Evolutionary conservation across 345 rosid species (phyloP), one percentile per base, ranked within the genome.

Genomic region (Pelargonium nanum): DNA sequence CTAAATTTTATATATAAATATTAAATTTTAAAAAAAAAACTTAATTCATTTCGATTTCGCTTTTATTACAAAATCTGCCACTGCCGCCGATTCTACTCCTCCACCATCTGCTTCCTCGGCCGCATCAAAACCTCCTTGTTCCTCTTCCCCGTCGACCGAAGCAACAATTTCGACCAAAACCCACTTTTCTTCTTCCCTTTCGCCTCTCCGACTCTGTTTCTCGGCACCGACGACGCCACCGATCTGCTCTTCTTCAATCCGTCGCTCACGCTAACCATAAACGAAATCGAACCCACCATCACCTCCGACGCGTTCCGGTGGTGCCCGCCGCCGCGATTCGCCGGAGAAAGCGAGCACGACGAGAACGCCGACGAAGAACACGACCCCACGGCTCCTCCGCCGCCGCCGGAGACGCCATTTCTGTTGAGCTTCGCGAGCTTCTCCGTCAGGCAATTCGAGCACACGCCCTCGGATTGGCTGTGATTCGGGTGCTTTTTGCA

Each of bases 241-340:
- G 97, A 91, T 72, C 87, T 78, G 58, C 97, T 87, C 78, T 91
- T 91, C 86, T 72, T 87, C 70, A 91, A 62, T 20, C 82, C 84
- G 53, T 53, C 40, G 32, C 71, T 71, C 55, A 56, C 63, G 2
- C 77, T 74, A 8, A 77, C 69, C 63, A 55, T 68, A 22, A 80
- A 80, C 6, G 86, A 70, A 59, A 76, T 57, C 6, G 84, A 74
- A 52, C 74, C 78, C 69, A 60, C 51, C 26, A 20, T 23, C 26
- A 72, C 57, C 26, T 68, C 64, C 8, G 84, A 79, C 4, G 50
- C 65, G 57, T 68, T 70, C 34, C 86, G 67, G 48, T 73, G 78
- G 65, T 71, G 88, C 21, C 58, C 66, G 7, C 65, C 66, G 0
- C 50, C 70, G 19, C 53, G 72, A 40, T 51, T 76, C n/a, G 28